Evolutionary conservation across 179 eudicot species (phyloP).

Genomic region (Beta macrorhiza): DNA sequence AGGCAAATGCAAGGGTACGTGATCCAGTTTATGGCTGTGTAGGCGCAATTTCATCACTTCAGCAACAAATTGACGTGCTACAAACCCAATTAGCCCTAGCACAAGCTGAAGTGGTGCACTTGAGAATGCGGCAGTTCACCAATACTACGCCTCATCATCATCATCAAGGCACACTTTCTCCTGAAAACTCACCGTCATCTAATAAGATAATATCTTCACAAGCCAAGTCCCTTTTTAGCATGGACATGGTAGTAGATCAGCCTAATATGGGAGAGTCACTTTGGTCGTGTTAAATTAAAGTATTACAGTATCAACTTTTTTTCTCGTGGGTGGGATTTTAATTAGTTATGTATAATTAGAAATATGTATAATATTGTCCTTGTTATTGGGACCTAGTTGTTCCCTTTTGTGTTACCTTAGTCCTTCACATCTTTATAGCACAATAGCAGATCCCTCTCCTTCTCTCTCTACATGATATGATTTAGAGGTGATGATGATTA

Average conservation of each 20-base stretch:
- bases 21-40: conserved; percentile 94
- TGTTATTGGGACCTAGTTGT: conserved; percentile 30
- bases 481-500: conserved; percentile 21
- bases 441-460: neutral
- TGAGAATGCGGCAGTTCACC: conserved; percentile 59
- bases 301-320: no score
- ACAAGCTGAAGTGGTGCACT: conserved; percentile 79
- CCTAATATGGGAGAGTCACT: conserved; percentile 57
- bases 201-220: conserved; percentile 36
- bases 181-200: conserved; percentile 53
- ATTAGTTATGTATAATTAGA: conserved; percentile 12
- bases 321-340: conserved; percentile 4
- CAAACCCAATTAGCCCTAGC: conserved; percentile 73
- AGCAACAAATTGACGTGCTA: conserved; percentile 64
- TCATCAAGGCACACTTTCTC: conserved; percentile 40
- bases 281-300: conserved; percentile 51
- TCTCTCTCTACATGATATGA: conserved; percentile 14
- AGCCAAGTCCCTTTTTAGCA: conserved; percentile 60
- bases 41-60: conserved; percentile 81
- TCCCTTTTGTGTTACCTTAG: conserved; percentile 19
- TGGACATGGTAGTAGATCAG: conserved; percentile 70
- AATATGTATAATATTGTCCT: conserved; percentile 19
- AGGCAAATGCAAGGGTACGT: conserved; percentile 86
- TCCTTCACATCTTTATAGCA: conserved; percentile 23
- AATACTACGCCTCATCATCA: conserved; percentile 23